Percentiles rank a stretch among this genome's conserved stretches.
Conservation (phyloP, 2,329 filamentous ascomycete genomes). For the Ceratocystis cubensis region DNA sequence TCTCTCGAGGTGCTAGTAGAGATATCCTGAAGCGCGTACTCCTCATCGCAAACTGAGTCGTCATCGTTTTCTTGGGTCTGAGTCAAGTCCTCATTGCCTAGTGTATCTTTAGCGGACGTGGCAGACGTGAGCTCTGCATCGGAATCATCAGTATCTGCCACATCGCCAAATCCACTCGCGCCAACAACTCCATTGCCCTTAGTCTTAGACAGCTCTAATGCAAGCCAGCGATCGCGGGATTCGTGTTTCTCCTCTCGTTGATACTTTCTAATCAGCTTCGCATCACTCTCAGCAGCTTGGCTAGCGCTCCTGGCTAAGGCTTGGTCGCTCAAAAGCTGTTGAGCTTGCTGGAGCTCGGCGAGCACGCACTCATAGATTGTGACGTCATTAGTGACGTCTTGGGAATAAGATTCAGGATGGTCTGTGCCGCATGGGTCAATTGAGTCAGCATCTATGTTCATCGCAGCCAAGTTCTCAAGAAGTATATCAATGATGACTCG, state of each 20-base stretch:
- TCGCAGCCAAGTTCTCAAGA: neutral
- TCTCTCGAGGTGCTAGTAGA: neutral
- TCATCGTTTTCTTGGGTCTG: neutral
- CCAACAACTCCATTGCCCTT: neutral
- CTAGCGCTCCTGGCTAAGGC: neutral
- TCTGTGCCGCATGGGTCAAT: neutral
- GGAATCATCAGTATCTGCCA: neutral
- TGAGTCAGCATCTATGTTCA: neutral
- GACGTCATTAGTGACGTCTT: neutral
- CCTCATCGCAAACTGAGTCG: neutral
- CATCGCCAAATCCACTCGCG: neutral
- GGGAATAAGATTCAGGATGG: no score
- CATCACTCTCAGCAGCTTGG: neutral
- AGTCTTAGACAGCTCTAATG: neutral
- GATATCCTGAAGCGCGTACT: neutral
- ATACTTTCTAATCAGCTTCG: neutral
- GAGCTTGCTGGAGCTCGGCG: neutral
- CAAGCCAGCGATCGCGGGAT: neutral
- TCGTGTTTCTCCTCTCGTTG: neutral
- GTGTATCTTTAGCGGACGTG: neutral
- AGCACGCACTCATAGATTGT: neutral
- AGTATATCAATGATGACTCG: neutral
- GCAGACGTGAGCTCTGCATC: neutral
- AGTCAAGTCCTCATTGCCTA: neutral
- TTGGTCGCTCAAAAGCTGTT: neutral